phyloP scores from a whole-genome alignment of 169 alveolate species.

The Prorocentrum cordatum region DNA sequence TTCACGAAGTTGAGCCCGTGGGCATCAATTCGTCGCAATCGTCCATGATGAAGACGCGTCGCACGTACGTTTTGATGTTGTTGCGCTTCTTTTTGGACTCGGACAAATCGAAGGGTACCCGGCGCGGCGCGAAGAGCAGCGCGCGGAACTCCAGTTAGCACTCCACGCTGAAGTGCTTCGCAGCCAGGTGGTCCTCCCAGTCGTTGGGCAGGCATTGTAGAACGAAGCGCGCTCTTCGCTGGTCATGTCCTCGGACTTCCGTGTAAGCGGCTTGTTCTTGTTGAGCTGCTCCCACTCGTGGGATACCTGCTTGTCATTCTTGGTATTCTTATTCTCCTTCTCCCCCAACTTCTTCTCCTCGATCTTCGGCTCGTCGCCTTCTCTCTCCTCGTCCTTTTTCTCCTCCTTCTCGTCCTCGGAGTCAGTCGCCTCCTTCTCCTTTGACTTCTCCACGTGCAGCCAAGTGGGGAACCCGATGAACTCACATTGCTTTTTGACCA shows the following conservation, averaged over 20 bases:
- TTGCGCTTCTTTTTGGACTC: constrained; percentile 97
- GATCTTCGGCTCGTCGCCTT: constrained; percentile 77
- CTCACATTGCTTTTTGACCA: constrained; percentile 99
- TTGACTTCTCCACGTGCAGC: constrained; percentile 88
- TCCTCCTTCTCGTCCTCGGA: constrained; percentile 56
- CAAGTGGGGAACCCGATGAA: constrained; percentile 98
- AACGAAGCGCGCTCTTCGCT: constrained; percentile 97
- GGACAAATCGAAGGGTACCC: constrained; percentile 99
- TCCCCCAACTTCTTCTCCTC: constrained; percentile 83
- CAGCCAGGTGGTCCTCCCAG: constrained; percentile 99
- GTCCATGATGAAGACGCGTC: constrained; percentile 99
- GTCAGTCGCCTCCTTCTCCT: constrained; percentile 75
- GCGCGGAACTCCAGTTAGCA: constrained; percentile 96
- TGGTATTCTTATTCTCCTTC: constrained; percentile 86
- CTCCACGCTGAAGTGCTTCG: constrained; percentile 97
- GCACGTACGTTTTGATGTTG: constrained; percentile 95
- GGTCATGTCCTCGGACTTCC: constrained; percentile 95
- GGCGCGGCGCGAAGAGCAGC: constrained; percentile 94
- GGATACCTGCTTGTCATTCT: constrained; percentile 95
- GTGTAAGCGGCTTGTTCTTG: constrained; percentile 95
- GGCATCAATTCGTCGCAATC: constrained; percentile 99
- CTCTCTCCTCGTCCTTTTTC: constrained; percentile 75
- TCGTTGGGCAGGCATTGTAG: constrained; percentile 96
- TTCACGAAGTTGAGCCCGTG: constrained; percentile 95
- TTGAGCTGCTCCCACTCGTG: constrained; percentile 95